A percentile compares a stretch with the other conserved stretches of the same genome.
Evolutionary conservation across 306 rosid species (phyloP).

Genomic region (Geum urbanum): DNA sequence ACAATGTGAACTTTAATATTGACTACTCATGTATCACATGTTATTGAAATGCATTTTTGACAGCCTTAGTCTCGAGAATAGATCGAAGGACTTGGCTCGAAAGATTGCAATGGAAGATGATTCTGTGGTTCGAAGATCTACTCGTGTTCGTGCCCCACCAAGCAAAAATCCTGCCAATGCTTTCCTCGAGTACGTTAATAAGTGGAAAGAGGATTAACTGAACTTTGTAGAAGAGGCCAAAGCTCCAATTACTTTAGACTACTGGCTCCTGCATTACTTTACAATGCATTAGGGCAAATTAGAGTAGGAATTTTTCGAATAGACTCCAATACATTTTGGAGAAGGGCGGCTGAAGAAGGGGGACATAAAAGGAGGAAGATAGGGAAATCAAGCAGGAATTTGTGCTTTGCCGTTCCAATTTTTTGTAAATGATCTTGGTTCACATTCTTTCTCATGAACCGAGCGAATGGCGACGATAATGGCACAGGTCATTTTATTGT

Average conservation of each 20-base stretch:
- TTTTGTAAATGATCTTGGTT: conserved; percentile 24
- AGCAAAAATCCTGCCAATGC: conserved; percentile 75
- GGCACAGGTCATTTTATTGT: too few relatives aligned
- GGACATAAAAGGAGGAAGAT: conserved; percentile 9
- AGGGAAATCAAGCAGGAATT: conserved; percentile 22
- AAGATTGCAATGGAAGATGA: conserved; percentile 54
- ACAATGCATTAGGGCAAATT: conserved; percentile 8
- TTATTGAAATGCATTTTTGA: conserved; percentile 9
- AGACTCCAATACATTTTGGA: background rate
- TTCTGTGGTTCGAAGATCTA: conserved; percentile 70
- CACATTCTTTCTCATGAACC: background rate
- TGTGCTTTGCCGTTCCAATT: conserved; percentile 27
- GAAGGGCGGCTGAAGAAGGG: background rate
- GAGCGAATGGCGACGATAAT: background rate
- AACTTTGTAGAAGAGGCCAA: background rate
- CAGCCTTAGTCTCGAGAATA: conserved; percentile 63
- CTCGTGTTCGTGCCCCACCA: conserved; percentile 91
- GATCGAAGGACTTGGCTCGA: conserved; percentile 54
- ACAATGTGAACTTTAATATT: background rate
- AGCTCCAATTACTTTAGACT: conserved; percentile 11
- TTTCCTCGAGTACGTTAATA: conserved; percentile 75
- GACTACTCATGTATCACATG: background rate
- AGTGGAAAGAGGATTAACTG: conserved; percentile 70
- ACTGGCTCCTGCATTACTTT: background rate
- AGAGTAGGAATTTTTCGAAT: conserved; percentile 2